phyloP scores from a whole-genome alignment of 306 rosid species.

The Cicer chorassanicum region DNA sequence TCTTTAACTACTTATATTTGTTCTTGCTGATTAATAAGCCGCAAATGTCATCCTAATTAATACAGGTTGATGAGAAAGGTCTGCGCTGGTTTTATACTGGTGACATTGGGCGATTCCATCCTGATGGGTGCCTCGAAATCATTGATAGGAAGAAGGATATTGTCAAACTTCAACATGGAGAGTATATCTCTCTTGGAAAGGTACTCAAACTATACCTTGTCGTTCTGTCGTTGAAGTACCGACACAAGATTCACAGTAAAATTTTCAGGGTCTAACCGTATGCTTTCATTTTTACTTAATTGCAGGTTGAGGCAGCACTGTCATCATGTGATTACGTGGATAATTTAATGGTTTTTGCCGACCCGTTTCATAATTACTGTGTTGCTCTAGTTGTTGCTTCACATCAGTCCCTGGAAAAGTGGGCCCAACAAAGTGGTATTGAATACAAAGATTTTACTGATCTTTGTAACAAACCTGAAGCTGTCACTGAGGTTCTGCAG shows the following conservation, averaged over 20 bases:
- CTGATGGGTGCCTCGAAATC: constrained; percentile 93
- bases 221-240: constrained; percentile 1
- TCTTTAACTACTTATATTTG: constrained; percentile 20
- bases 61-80: constrained; percentile 82
- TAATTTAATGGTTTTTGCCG: constrained; percentile 76
- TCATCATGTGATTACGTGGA: constrained; percentile 68
- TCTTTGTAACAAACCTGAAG: constrained; percentile 74
- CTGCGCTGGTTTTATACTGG: constrained; percentile 89
- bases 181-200: constrained; percentile 92
- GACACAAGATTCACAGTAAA: constrained; percentile 12
- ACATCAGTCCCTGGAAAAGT: constrained; percentile 62
- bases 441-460: constrained; percentile 63
- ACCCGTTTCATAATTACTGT: constrained; percentile 78
- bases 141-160: constrained; percentile 94
- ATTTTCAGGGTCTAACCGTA: constrained; percentile 37
- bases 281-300: constrained; percentile 33
- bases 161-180: constrained; percentile 98
- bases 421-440: constrained; percentile 80
- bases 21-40: constrained; percentile 35
- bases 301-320: constrained; percentile 88
- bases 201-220: constrained; percentile 47
- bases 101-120: constrained; percentile 79
- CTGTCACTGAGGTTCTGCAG: constrained; percentile 72
- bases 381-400: constrained; percentile 77
- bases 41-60: constrained; percentile 19